Base-by-base conservation (phyloP, 805 yeast species). In the Zygosaccharomyces pseudorouxii region DNA sequence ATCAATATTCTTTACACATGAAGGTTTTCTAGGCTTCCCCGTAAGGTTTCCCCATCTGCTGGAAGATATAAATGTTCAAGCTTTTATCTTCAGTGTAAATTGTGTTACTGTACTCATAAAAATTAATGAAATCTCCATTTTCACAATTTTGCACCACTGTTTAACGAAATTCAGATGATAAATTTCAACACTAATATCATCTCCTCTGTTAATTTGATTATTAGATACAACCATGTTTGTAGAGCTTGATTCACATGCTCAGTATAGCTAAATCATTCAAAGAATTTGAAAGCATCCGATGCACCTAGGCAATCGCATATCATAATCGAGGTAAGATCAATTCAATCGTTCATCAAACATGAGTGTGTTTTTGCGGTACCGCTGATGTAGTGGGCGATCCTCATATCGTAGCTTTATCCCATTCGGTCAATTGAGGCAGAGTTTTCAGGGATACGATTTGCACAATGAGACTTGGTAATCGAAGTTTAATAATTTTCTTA, bases 1-100 rank as follows among this genome's bases (percentile, higher is more conserved):
- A 65, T 90, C 97, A 11, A 87, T 82, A 58, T 88, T 96, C 0
- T 89, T 79, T 3, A 95, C 95, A 65, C 89, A 90, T 57, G 86
- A 95, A 90, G 67, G 62, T 90, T 97, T n/a, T 79, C 69, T 41
- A 90, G 69, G 0, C 90, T 88, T 33, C 74, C 67, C 5, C 70
- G 72, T 40, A 84, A 72, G 57, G 86, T 86, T 7, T 64, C 54
- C 46, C 79, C 81, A 58, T 80, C 77, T 1, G 97, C 95, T 41
- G 92, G 70, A 33, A 88, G 71, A 57, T 86, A 87, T 19, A 92
- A 81, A 50, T 92, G 84, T 62, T 92, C 97, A 39, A 92, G 71
- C 60, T 92, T 92, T 4, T 86, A 58, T 89, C 92, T 63, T 89
- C 88, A 60, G 92, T 81, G 63, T 87, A 92, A 20, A 86, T 80